These are phyloP conservation scores for Aureobasidium zeae DNA, from an alignment of 2,329 filamentous ascomycete species.

Conservation along the genomic window DNA sequence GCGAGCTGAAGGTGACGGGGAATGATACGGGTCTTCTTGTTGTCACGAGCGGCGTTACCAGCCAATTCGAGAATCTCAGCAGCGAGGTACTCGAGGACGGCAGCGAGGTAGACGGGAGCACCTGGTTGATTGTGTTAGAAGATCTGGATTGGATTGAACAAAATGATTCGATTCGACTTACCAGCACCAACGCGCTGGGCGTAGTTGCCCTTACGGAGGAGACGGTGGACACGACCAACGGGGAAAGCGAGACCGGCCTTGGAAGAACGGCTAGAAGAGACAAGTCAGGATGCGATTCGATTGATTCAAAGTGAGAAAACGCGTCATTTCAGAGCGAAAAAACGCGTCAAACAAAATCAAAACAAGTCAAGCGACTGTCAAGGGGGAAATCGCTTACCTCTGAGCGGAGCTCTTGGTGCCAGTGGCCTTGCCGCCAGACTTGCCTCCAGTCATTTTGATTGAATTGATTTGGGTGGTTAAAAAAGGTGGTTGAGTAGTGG, in stretches of 20 bases:
- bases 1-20: constrained; percentile 97
- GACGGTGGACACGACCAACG: constrained; percentile 98
- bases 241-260: constrained; percentile 99
- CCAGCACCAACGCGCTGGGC: constrained; percentile 98
- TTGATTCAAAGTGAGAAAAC: constrained; percentile 19
- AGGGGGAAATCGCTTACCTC: constrained; percentile 61
- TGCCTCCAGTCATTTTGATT: constrained; percentile 99
- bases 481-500: constrained; percentile 19
- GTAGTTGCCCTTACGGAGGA: constrained; percentile 98
- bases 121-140: constrained; percentile 36
- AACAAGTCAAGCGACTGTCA: constrained; percentile 16
- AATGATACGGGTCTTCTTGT: constrained; percentile 99
- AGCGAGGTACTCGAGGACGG: constrained; percentile 95
- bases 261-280: constrained; percentile 81
- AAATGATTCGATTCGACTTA: constrained; percentile 31
- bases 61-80: constrained; percentile 98
- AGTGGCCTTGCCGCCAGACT: constrained; percentile 99
- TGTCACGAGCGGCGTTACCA: constrained; percentile 96
- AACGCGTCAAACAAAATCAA: constrained; percentile 35
- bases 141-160: constrained; percentile 15
- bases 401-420: constrained; percentile 93
- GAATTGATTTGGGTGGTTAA: constrained; percentile 33
- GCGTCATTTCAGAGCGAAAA: constrained; percentile 26
- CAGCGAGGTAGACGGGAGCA: constrained; percentile 93
- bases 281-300: constrained; percentile 33